Conservation (phyloP, 108 stramenopile genomes). For the Pseudonitzschia multistriata region DNA sequence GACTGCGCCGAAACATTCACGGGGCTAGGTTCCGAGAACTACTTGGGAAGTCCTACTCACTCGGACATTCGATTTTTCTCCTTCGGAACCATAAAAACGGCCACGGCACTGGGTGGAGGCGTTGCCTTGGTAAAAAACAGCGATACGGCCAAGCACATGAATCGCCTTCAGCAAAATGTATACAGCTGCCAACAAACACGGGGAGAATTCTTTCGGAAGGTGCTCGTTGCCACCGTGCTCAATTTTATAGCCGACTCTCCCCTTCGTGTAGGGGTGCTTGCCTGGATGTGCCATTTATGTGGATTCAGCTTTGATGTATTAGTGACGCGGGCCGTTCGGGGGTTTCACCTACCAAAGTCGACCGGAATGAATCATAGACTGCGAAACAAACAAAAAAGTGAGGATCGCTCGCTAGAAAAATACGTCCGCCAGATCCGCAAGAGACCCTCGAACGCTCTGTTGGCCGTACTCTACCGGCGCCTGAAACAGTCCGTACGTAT, state of each 20-base stretch:
- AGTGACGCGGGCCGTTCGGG: slow-evolving; percentile 54
- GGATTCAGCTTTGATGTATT: slow-evolving; percentile 56
- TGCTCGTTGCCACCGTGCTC: slow-evolving; percentile 43
- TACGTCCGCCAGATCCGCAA: slow-evolving; percentile 48
- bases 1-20: slow-evolving; percentile 86
- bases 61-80: slow-evolving; percentile 70
- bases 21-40: slow-evolving; percentile 37
- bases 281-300: slow-evolving; percentile 18
- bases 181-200: slow-evolving; percentile 46
- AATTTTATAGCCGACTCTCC: slow-evolving; percentile 51
- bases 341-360: slow-evolving; percentile 39
- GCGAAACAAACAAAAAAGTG: background rate
- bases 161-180: slow-evolving; percentile 53
- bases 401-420: slow-evolving; percentile 8
- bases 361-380: background rate
- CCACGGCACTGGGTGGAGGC: slow-evolving; percentile 82
- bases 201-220: slow-evolving; percentile 39
- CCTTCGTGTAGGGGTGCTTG: slow-evolving; percentile 41
- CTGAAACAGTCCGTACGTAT: slow-evolving; percentile 38
- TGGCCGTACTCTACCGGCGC: slow-evolving; percentile 56
- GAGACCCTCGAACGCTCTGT: slow-evolving; percentile 54
- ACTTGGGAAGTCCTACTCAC: slow-evolving; percentile 35
- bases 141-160: slow-evolving; percentile 37
- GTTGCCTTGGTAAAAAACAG: slow-evolving; percentile 35
- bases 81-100: slow-evolving; percentile 87